Base-by-base conservation (phyloP, 2,329 filamentous ascomycete genomes). In the Chrysosporium keratinophilum region DNA sequence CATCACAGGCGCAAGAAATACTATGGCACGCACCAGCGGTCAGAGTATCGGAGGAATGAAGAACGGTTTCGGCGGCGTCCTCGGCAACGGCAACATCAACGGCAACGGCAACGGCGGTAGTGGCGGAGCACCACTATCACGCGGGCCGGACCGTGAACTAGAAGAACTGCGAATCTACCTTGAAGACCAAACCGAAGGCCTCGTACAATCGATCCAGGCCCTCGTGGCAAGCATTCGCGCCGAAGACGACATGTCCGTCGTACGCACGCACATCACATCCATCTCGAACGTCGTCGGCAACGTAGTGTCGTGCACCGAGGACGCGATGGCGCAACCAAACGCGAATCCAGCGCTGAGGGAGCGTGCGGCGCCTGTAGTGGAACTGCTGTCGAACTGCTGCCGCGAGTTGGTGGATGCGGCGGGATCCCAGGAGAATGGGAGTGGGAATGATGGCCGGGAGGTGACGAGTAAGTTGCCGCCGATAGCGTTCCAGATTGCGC, bases 401-500 rank as follows among this genome's bases (percentile, higher is more conserved):
- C 75, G 81, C 57, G 79, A 81, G 42, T 75, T 94, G 55, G 69
- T 85, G 17, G 79, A 82, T 63, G 78, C 83, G 54, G 79, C 79
- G 35, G 84, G 83, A 23, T 74, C 79, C 59, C 76, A 79, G 7
- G 77, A 85, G 23, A 78, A 76, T 6, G 75, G 76, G 2, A 77
- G 76, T 46, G 70, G 74, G 14, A 74, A 74, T 40, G 72, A 79
- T 45, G 59, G 69, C 17, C 71, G 69, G 5, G 74, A 75, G 63
- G 84, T 84, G 74, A 84, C 79, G 52, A 82, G 85, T 66, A 83
- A 80, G 28, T 72, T 95, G 49, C 87, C 87, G 10, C 87, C 87
- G 1, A 82, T 93, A 60, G 87, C 87, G n/a, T 94, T 94, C 69
- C 85, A 88, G 69, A 85, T 91, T 65, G 88, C 86, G 5, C 78